Conservation (phyloP, 2,329 filamentous ascomycete genomes). For the Geosmithia morbida region DNA sequence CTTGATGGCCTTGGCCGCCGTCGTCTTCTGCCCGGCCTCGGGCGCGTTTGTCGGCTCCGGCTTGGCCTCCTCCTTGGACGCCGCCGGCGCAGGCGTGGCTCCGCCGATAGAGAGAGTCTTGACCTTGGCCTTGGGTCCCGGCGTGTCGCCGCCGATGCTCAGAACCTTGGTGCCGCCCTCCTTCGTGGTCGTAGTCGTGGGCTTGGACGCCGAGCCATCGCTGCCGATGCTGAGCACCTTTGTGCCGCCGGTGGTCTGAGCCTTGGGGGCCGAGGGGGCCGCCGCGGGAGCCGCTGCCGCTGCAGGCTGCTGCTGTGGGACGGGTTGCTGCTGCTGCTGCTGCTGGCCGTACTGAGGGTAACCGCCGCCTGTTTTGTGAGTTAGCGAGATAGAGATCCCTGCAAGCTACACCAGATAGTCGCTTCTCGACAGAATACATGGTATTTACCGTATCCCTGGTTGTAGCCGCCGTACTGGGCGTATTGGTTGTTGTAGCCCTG, state of each 20-base stretch:
- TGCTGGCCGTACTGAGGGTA: constrained; percentile 39
- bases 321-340: constrained; percentile 26
- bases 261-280: constrained; percentile 26
- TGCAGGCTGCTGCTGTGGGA: constrained; percentile 21
- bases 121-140: constrained; percentile 37
- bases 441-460: constrained; percentile 25
- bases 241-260: constrained; percentile 34
- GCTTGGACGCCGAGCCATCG: constrained; percentile 32
- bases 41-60: constrained; percentile 31
- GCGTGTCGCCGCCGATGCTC: constrained; percentile 49
- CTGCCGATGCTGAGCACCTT: constrained; percentile 60
- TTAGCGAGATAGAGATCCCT: constrained; percentile 5
- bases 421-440: constrained; percentile 1
- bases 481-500: constrained; percentile 35
- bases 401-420: neutral
- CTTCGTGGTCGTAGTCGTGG: constrained; percentile 33
- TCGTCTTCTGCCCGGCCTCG: constrained; percentile 69
- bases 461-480: constrained; percentile 38
- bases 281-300: constrained; percentile 16
- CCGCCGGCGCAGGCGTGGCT: constrained; percentile 14
- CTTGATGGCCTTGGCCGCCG: constrained; percentile 79
- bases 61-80: constrained; percentile 35
- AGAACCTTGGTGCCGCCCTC: constrained; percentile 48
- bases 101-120: constrained; percentile 30
- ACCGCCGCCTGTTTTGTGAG: constrained; percentile 24